Percentiles rank a stretch among this genome's conserved stretches.
phyloP scores from a whole-genome alignment of 352 stramenopile genomes.

The Phytopythium montanum region DNA sequence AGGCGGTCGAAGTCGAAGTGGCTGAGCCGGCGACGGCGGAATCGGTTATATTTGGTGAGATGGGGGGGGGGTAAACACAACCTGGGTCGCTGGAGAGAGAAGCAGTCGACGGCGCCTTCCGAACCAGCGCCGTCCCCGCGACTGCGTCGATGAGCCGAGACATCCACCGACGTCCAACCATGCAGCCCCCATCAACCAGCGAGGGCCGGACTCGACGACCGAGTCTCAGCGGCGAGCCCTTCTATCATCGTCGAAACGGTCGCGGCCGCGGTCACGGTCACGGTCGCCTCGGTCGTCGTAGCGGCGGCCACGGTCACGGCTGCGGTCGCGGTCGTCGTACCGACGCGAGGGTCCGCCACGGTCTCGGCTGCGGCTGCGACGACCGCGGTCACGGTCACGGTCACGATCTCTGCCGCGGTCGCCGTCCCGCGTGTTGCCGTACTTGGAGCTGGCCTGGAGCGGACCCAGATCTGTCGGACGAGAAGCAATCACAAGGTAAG shows the following conservation, averaged over 20 bases:
- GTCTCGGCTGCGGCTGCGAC: slow-evolving; percentile 45
- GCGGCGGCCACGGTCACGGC: slow-evolving; percentile 33
- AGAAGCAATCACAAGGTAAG: background rate
- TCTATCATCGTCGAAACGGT: slow-evolving; percentile 38
- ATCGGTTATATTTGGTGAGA: slow-evolving; percentile 64
- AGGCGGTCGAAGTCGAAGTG: slow-evolving; percentile 29
- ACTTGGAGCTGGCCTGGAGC: slow-evolving; percentile 69
- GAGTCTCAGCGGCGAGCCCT: slow-evolving; percentile 19
- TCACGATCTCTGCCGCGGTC: slow-evolving; percentile 28
- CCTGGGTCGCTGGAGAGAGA: slow-evolving; percentile 31
- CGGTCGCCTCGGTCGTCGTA: slow-evolving; percentile 48
- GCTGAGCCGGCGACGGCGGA: slow-evolving; percentile 20
- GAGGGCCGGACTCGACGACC: slow-evolving; percentile 1
- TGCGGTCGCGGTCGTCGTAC: slow-evolving; percentile 34
- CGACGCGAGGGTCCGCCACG: slow-evolving; percentile 35
- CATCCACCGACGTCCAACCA: background rate
- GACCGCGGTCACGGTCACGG: slow-evolving; percentile 27
- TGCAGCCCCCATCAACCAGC: slow-evolving; percentile 8
- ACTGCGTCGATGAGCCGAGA: background rate
- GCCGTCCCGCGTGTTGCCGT: slow-evolving; percentile 23
- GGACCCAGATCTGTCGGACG: slow-evolving; percentile 55
- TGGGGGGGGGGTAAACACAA: slow-evolving; percentile 46
- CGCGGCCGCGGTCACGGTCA: slow-evolving; percentile 36
- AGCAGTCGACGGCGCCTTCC: background rate
- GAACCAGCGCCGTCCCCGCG: background rate